Conservation (phyloP, 768 basidiomycete species). For the Tremella mesenterica region DNA sequence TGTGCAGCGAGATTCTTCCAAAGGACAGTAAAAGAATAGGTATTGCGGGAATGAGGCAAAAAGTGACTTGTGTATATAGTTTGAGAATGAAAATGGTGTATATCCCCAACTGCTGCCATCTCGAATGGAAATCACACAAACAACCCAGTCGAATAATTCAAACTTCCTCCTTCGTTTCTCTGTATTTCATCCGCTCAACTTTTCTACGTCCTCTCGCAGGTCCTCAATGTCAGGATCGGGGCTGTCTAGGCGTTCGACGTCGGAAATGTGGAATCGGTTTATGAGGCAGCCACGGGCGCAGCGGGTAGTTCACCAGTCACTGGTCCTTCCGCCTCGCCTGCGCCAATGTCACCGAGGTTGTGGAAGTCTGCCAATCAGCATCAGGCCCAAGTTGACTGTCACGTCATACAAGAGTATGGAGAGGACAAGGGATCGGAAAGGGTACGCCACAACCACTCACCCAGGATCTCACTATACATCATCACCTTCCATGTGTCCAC, state of each 20-base stretch:
- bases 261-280: conserved; percentile 3
- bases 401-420: neutral
- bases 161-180: neutral
- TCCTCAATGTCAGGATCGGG: neutral
- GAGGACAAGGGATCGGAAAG: neutral
- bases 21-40: too few species aligned
- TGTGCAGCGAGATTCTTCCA: too few species aligned
- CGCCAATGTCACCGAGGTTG: conserved; percentile 43
- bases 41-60: too few species aligned
- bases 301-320: conserved; percentile 38
- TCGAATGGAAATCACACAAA: too few species aligned
- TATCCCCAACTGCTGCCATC: too few species aligned
- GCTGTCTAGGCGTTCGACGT: neutral
- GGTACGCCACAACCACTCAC: conserved; percentile 49
- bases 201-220: neutral
- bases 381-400: neutral
- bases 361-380: conserved; percentile 39
- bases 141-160: too few species aligned
- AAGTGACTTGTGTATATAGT: too few species aligned
- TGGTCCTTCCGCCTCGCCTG: conserved; percentile 42
- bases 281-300: conserved; percentile 26
- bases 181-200: neutral
- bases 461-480: conserved; percentile 99
- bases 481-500: conserved; percentile 99
- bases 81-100: too few species aligned